Percentiles rank a stretch among this genome's conserved stretches.
Conservation (phyloP, 257 asterid genomes). For the Lavandula angustifolia region DNA sequence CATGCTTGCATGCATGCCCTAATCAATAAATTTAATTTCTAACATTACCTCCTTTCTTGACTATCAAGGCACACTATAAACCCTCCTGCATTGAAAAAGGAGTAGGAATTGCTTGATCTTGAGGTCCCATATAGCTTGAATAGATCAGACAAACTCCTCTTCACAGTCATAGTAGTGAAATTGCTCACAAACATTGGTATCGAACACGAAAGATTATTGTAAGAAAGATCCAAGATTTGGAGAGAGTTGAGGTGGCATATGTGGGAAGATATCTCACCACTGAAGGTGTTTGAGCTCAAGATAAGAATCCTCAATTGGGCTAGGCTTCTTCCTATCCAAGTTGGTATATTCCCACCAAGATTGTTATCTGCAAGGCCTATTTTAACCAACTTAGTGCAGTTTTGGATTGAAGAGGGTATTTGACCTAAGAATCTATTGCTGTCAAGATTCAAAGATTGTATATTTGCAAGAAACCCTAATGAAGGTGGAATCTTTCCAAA, state of each 20-base stretch:
- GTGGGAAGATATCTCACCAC: constrained; percentile 31
- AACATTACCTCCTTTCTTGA: constrained; percentile 30
- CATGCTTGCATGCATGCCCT: too few species aligned
- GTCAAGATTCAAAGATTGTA: constrained; percentile 31
- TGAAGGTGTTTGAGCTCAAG: constrained; percentile 40
- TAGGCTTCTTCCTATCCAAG: constrained; percentile 34
- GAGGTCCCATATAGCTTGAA: too few species aligned
- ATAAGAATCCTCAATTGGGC: constrained; percentile 27
- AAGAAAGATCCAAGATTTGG: constrained; percentile 43
- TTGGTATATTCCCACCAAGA: constrained; percentile 35
- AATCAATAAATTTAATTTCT: too few species aligned
- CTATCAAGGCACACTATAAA: constrained; percentile 29
- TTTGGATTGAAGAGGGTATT: constrained; percentile 33
- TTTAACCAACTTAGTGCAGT: constrained; percentile 27
- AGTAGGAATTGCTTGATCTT: too few species aligned
- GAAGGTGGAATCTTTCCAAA: constrained; percentile 43
- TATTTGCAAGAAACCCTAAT: constrained; percentile 25
- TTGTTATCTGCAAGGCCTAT: constrained; percentile 35
- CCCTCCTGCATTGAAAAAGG: too few species aligned
- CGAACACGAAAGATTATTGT: constrained; percentile 31
- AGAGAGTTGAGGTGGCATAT: constrained; percentile 33
- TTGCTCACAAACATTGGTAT: constrained; percentile 32
- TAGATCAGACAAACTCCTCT: constrained; percentile 10
- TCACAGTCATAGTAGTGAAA: constrained; percentile 37
- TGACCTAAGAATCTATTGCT: constrained; percentile 34